Base-by-base conservation (phyloP, 2,329 filamentous ascomycete species). In the Botrytis pseudocinerea region DNA sequence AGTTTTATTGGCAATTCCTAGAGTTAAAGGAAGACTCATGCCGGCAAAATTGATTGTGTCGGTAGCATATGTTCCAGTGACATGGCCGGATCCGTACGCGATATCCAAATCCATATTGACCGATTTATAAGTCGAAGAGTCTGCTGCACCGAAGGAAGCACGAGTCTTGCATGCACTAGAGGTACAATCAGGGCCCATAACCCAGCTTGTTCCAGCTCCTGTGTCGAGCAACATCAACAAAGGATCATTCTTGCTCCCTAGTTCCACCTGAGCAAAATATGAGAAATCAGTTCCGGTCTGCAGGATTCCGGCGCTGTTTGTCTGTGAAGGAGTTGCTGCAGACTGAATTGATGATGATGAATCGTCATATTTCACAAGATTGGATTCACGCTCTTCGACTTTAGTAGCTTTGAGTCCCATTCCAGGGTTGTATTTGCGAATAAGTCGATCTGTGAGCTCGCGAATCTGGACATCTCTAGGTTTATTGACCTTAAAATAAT, bases 171-270 rank as follows among this genome's bases (percentile, higher is more conserved):
- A 97, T 7, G 93, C 88, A 38, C 85, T 82, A 4, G 89, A 89
- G 25, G 81, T 85, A 83, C 94, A 97, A 71, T 86, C 83, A 25
- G 89, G 85, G 44, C 91, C 88, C 89, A 96, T 96, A 32, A 97
- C 89, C 94, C 94, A 97, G 20, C 91, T 94, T 73, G 93, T 93
- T 35, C 88, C 88, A 57, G 90, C 89, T 40, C 90, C 90, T 12
- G 90, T 91, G 79, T 92, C 90, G 73, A 92, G 82, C 40, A 92
- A 85, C 86, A 92, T 87, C 77, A 87, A 88, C 76, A 91, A 77
- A 2, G 85, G 80, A 76, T 87, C 88, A 60, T 82, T 81, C 22
- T 83, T 81, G 5, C 89, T 89, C 22, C 90, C 90, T 25, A 92
- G 79, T 48, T 83, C 78, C 25, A 87, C 87, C 78, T 89, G 81